A percentile compares a stretch with the other conserved stretches of the same genome.
phyloP scores from a whole-genome alignment of 768 basidiomycete genomes.

The Pleurotus tuber-regium region DNA sequence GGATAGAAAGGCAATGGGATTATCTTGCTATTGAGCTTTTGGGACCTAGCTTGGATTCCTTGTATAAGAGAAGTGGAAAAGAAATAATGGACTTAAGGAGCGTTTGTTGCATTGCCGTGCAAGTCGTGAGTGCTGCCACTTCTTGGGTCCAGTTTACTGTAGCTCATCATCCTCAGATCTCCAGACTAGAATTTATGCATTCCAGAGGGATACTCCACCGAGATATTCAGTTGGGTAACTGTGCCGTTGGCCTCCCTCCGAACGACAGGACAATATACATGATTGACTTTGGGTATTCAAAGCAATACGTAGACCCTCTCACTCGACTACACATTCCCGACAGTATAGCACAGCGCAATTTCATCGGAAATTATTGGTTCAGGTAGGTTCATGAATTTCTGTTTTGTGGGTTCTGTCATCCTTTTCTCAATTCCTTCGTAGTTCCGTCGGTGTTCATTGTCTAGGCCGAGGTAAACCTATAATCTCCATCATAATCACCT shows the following conservation, averaged over 20 bases:
- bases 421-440: constrained; percentile 16
- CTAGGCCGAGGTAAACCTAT: constrained; percentile 66
- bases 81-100: constrained; percentile 68
- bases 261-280: constrained; percentile 65
- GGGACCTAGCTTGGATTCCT: constrained; percentile 63
- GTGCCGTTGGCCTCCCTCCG: constrained; percentile 58
- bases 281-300: constrained; percentile 87
- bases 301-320: constrained; percentile 64
- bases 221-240: constrained; percentile 79
- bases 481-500: too few relatives aligned
- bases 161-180: constrained; percentile 48
- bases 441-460: constrained; percentile 75
- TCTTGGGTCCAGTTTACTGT: background rate
- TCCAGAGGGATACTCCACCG: constrained; percentile 69
- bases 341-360: constrained; percentile 63
- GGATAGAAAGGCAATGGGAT: constrained; percentile 57
- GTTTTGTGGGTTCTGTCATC: background rate
- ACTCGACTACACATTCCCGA: constrained; percentile 73
- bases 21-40: constrained; percentile 78
- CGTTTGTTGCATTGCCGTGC: constrained; percentile 72
- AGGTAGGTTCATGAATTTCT: constrained; percentile 34
- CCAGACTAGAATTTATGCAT: constrained; percentile 73
- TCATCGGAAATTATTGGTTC: constrained; percentile 87
- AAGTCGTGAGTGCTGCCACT: constrained; percentile 51
- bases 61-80: constrained; percentile 55